phyloP scores from a whole-genome alignment of 139 green algal genomes.

The Picochlorum costavermella region DNA sequence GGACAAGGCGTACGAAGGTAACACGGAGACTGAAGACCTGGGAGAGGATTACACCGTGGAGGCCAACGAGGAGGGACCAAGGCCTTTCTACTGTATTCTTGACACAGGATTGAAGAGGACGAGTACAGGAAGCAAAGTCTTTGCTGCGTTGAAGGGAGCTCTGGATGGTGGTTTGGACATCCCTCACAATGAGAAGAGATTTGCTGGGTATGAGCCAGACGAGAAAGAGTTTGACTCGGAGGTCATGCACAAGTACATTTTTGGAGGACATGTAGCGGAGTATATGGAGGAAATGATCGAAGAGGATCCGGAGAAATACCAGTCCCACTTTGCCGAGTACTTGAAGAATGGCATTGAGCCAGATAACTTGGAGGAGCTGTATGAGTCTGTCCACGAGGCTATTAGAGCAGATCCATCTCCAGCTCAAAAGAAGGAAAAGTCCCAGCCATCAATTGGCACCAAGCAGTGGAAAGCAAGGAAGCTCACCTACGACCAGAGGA shows the following conservation, averaged over 20 bases:
- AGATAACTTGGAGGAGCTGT: slow-evolving; percentile 83
- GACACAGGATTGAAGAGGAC: slow-evolving; percentile 96
- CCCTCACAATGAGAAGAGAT: slow-evolving; percentile 98
- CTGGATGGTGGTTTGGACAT: slow-evolving; percentile 95
- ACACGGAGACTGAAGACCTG: slow-evolving; percentile 25
- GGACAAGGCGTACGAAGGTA: slow-evolving; percentile 76
- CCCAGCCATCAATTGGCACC: slow-evolving; percentile 45
- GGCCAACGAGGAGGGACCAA: slow-evolving; percentile 71
- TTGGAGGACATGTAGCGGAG: slow-evolving; percentile 88
- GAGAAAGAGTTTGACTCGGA: slow-evolving; percentile 90
- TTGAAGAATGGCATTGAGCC: slow-evolving; percentile 74
- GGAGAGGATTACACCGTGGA: slow-evolving; percentile 98
- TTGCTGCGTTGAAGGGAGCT: slow-evolving; percentile 60
- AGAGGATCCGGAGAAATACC: slow-evolving; percentile 96
- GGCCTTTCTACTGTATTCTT: slow-evolving; percentile 89
- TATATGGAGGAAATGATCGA: slow-evolving; percentile 97
- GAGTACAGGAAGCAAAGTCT: slow-evolving; percentile 83
- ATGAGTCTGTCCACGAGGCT: slow-evolving; percentile 57
- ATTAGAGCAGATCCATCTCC: slow-evolving; percentile 81
- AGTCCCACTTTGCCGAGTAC: slow-evolving; percentile 80
- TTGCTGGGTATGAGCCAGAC: slow-evolving; percentile 83
- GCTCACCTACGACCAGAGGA: slow-evolving; percentile 93
- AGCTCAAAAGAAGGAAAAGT: slow-evolving; percentile 51
- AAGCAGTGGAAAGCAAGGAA: slow-evolving; percentile 75
- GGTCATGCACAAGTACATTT: slow-evolving; percentile 84